These are phyloP conservation scores for Aspergillus hancockii DNA, from an alignment of 495 filamentous ascomycete genomes.

Conservation along the genomic window DNA sequence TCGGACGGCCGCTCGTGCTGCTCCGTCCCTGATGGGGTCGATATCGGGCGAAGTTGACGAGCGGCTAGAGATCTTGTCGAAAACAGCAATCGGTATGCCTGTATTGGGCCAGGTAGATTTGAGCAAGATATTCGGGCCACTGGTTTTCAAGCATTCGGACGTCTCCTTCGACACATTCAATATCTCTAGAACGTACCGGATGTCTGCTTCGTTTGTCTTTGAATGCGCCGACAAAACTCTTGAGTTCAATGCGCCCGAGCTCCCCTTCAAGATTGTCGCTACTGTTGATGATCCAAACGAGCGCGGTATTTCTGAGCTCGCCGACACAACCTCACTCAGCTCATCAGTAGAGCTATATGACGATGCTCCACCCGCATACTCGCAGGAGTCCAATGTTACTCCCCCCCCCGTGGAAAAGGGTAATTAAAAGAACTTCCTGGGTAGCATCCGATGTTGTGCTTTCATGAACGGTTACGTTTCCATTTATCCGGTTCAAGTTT, in stretches of 20 bases:
- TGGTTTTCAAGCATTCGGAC: conserved; percentile 13
- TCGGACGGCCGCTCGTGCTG: conserved; percentile 12
- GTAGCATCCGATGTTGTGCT: too few relatives aligned
- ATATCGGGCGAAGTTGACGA: conserved; percentile 15
- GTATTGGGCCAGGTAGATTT: conserved; percentile 12
- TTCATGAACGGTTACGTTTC: too few relatives aligned
- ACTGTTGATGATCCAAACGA: neutral
- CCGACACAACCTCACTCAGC: neutral
- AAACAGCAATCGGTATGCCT: conserved; percentile 9
- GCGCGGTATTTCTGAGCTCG: neutral
- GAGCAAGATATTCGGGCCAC: conserved; percentile 9
- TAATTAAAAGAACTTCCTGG: too few relatives aligned
- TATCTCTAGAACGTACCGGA: conserved; percentile 8
- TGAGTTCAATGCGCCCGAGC: conserved; percentile 6
- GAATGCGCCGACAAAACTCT: conserved; percentile 15
- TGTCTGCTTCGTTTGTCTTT: conserved; percentile 11
- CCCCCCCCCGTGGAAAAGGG: too few relatives aligned
- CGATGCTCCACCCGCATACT: neutral
- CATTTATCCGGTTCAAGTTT: too few relatives aligned
- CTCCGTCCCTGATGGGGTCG: conserved; percentile 15
- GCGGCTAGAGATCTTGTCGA: conserved; percentile 14
- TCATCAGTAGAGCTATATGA: neutral
- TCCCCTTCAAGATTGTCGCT: conserved; percentile 7
- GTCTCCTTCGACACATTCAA: conserved; percentile 20
- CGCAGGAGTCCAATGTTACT: neutral